Evolutionary conservation across 805 yeast genomes (phyloP), one percentile per base, ranked within the genome.

Genomic region (Sungouiella thailandica): DNA sequence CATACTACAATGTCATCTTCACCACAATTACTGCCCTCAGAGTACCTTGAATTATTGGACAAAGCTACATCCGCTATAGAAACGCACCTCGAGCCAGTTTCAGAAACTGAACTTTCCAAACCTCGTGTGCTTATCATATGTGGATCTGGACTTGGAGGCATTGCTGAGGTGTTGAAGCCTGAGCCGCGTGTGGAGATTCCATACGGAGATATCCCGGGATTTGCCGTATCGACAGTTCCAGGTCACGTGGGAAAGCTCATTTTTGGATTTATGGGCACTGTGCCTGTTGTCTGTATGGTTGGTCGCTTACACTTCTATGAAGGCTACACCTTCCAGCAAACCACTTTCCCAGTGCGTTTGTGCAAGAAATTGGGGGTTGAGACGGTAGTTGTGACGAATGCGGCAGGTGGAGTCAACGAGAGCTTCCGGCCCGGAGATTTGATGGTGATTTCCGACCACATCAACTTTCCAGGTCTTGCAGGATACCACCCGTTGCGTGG

Each of bases 81-180:
- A 5, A 25, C 34, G 16, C 39, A 37, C 19, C 41, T 48, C 13
- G 34, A 14, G 26, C 28, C 31, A 17, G 35, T 9, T 23, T 34
- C 44, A 5, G 41, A 32, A 9, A 30, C 39, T 14, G 35, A 30
- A 9, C 44, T 58, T 28, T 25, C 40, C 15, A 32, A 37, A 9
- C 95, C 96, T 2, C 63, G 76, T 39, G 79, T 77, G 0, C 73
- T 88, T 37, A 82, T 90, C 43, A 84, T 90, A 34, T 89, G 97
- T 60, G 98, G 98, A 5, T 84, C 96, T 4, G 98, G 98, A 1
- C 68, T 90, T 12, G 95, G 96, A 9, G 95, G 94, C 1, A 80
- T 90, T 31, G 81, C 89, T 2, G 67, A 73, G 31, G 60, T 70
- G 16, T 52, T 82, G 28, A 52, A 54, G 22, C 47, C 61, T n/a